Percentiles rank a stretch among this genome's conserved stretches.
Conservation (phyloP, 345 rosid species). For the Microcos paniculata region DNA sequence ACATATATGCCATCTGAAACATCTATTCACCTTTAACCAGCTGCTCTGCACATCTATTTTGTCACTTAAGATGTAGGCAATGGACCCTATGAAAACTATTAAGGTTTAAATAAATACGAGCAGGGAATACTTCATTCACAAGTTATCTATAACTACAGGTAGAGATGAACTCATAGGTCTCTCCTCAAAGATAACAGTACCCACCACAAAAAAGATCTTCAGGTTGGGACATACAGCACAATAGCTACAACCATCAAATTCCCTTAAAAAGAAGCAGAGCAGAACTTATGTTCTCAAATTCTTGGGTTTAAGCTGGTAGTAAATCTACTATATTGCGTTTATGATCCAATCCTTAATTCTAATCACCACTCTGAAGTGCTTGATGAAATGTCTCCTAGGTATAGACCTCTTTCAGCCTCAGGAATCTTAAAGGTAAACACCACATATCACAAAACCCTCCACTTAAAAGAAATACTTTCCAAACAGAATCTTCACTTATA, state of each 20-base stretch:
- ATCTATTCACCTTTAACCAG: neutral
- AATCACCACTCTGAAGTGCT: neutral
- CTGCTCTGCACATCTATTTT: neutral
- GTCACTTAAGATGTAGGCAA: neutral
- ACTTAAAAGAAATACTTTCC: neutral
- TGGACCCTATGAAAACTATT: neutral
- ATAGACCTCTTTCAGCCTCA: conserved; percentile 18
- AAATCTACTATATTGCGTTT: neutral
- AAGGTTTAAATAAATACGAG: neutral
- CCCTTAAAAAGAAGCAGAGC: neutral
- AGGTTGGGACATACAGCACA: neutral
- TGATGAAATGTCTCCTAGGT: neutral
- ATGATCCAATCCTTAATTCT: neutral
- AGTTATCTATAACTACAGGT: no score
- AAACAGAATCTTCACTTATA: neutral
- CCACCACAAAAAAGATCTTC: neutral
- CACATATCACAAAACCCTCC: conserved; percentile 2
- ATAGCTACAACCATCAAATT: neutral
- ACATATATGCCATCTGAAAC: neutral
- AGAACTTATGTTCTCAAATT: neutral
- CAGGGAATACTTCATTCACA: no score
- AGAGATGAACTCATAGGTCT: neutral
- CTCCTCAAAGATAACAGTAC: neutral
- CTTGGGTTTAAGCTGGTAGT: neutral
- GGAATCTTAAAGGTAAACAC: conserved; percentile 17